phyloP scores from a whole-genome alignment of 108 stramenopile species.

The Parmales sp. region DNA sequence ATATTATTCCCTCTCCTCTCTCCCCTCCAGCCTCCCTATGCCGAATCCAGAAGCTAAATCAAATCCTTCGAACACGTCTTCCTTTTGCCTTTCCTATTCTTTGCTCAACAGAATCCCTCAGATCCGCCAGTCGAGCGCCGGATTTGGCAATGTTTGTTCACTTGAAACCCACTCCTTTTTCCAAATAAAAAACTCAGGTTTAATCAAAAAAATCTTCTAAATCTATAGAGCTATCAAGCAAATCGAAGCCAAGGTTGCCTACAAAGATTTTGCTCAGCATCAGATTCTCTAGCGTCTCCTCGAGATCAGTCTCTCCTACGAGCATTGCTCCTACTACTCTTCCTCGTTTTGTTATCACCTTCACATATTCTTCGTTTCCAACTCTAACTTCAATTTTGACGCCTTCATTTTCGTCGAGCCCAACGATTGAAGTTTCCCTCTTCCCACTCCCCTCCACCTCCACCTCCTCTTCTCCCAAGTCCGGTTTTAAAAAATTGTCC shows the following conservation, averaged over 20 bases:
- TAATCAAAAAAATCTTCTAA: slow-evolving; percentile 11
- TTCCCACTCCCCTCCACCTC: not conserved
- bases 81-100: no score
- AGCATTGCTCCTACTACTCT: slow-evolving; percentile 12
- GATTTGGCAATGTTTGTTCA: no score
- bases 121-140: no score
- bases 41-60: no score
- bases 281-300: slow-evolving; percentile 5
- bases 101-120: no score
- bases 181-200: no score
- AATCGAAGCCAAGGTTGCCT: not conserved
- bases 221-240: not conserved
- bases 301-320: not conserved
- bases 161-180: no score
- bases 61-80: no score
- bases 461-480: not conserved
- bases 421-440: not conserved
- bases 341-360: not conserved
- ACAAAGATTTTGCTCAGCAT: slow-evolving; percentile 12
- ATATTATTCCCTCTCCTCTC: no score
- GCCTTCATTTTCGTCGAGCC: not conserved
- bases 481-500: not conserved
- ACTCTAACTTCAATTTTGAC: not conserved
- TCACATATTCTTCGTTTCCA: not conserved
- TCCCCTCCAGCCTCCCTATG: no score